Conservation (phyloP, 768 basidiomycete species). For the Panellus pusillus region DNA sequence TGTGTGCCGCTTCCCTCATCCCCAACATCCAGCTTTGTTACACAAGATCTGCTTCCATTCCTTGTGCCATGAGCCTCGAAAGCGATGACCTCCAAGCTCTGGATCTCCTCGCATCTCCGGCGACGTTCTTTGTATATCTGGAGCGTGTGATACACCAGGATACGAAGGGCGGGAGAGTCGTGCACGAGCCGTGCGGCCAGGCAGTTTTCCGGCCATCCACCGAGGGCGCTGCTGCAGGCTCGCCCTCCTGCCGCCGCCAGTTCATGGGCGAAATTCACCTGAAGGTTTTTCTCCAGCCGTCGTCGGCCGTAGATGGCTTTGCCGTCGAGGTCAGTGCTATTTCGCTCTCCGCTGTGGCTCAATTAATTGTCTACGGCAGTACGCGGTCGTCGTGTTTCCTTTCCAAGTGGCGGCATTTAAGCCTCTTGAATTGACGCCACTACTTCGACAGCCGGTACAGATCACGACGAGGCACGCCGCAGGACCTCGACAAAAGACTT, state of each 20-base stretch:
- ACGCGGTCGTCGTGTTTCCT: constrained; percentile 18
- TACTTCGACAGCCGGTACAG: constrained; percentile 11
- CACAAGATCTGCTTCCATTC: constrained; percentile 14
- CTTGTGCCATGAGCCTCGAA: constrained; percentile 13
- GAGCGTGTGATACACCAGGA: constrained; percentile 12
- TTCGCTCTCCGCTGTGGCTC: background rate
- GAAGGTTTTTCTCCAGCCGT: constrained; percentile 5
- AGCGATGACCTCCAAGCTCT: constrained; percentile 10
- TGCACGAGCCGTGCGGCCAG: constrained; percentile 9
- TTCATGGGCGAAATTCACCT: constrained; percentile 22
- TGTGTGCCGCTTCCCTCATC: constrained; percentile 2
- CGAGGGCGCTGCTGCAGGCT: constrained; percentile 5
- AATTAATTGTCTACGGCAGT: constrained; percentile 3
- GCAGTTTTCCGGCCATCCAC: constrained; percentile 20
- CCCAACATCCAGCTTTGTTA: constrained; percentile 13
- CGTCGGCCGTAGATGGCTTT: constrained; percentile 10
- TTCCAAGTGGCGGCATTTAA: constrained; percentile 18
- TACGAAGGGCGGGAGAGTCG: background rate
- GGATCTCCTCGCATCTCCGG: constrained; percentile 14
- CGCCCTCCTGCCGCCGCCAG: constrained; percentile 3
- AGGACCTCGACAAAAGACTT: constrained; percentile 12
- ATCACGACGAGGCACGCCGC: constrained; percentile 16
- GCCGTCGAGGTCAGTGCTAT: constrained; percentile 9
- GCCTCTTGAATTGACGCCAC: constrained; percentile 3
- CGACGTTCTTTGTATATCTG: too few species aligned